Percentiles rank a stretch among this genome's conserved stretches.
phyloP scores from a whole-genome alignment of 2,329 filamentous ascomycete species.

The Rutstroemia sp. region DNA sequence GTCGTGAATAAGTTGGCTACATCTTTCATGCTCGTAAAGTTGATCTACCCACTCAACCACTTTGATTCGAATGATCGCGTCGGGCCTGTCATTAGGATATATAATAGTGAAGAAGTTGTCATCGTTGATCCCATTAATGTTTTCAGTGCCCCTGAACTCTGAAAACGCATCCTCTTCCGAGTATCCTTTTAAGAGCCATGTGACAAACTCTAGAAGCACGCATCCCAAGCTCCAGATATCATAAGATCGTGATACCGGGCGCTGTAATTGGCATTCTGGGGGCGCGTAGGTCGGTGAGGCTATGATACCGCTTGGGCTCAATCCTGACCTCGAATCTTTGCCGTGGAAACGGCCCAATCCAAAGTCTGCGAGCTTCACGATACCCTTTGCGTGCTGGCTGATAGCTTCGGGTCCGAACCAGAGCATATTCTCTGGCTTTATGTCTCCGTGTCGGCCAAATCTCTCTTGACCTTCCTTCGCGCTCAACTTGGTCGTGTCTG shows the following conservation, averaged over 20 bases:
- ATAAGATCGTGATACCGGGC: conserved; percentile 29
- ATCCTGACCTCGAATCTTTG: conserved; percentile 26
- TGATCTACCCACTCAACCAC: conserved; percentile 10
- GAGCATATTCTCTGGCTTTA: conserved; percentile 22
- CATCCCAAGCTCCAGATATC: conserved; percentile 34
- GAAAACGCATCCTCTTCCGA: conserved; percentile 14
- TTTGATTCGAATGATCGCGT: conserved; percentile 8
- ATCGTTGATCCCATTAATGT: conserved; percentile 9
- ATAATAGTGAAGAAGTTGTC: conserved; percentile 19
- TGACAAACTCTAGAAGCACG: conserved; percentile 32
- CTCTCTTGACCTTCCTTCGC: conserved; percentile 13
- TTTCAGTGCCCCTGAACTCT: conserved; percentile 2
- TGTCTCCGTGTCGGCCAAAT: conserved; percentile 26
- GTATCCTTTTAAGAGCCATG: conserved; percentile 29
- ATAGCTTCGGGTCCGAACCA: conserved; percentile 24
- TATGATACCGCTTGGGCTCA: conserved; percentile 12
- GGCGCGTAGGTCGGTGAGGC: conserved; percentile 32
- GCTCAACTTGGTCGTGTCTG: conserved; percentile 2
- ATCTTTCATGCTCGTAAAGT: conserved; percentile 12
- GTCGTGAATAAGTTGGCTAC: conserved; percentile 15
- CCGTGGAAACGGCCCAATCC: conserved; percentile 28
- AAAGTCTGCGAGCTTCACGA: conserved; percentile 19
- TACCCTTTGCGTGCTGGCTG: conserved; percentile 15
- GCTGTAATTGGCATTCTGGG: conserved; percentile 30
- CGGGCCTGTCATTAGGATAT: neutral